Evolutionary conservation across 208 protist species (phyloP), one percentile per base, ranked within the genome.

Genomic region (Trypanosoma theileri): DNA sequence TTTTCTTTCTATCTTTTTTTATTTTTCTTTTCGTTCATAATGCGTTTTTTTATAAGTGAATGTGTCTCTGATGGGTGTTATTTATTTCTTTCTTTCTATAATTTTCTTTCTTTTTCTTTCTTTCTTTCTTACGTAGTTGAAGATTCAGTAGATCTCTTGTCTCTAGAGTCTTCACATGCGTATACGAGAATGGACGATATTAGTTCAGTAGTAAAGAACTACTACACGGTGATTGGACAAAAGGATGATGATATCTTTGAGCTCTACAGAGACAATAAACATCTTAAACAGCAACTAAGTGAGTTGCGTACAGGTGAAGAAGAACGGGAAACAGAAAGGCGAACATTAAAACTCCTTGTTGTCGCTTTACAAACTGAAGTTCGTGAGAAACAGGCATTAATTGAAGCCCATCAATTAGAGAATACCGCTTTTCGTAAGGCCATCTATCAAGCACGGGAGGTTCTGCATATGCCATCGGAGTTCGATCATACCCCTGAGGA

Each of bases 241-340:
- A 94, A 94, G 60, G 88, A 94, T 62, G 73, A 82, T 13, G 88
- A 94, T 61, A 90, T 90, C 4, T 85, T 91, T 46, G 77, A 82
- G 31, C 56, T 92, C 16, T 94, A 83, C 66, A 75, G 75, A 26
- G 86, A 91, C 56, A 92, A 95, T 66, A 85, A 82, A 60, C 77
- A 80, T 13, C 75, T 92, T 74, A 77, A 79, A 41, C 61, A 58
- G n/a, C 62, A 89, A n/a, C 71, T 86, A 35, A 77, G 88, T 64
- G 82, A 80, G 17, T 67, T 66, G 26, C 65, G 82, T 28, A 56
- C 55, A 21, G 62, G 62, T 4, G 71, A 76, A 16, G 76, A 89
- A 54, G 84, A 92, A 26, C 62, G 84, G 7, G 84, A 91, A 44
- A 64, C 64, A 12, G 76, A 83, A n/a, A 71, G 60, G 3, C 54